Evolutionary conservation across 1,284 basidiomycete species (phyloP), one percentile per base, ranked within the genome.

Genomic region (Lentinus polychrous): DNA sequence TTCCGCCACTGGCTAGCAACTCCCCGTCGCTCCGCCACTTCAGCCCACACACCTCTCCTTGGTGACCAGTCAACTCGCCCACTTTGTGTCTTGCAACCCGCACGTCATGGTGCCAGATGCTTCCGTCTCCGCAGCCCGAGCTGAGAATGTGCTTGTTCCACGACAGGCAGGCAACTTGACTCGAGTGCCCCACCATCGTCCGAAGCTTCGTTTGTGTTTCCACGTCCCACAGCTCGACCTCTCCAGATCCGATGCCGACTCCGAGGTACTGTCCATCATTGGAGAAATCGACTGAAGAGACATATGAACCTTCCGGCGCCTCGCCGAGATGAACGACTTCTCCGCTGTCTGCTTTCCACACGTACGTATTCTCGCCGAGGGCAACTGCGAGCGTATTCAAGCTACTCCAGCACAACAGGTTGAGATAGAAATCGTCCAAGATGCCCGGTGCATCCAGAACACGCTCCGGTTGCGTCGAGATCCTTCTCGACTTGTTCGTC

Each of bases 401-500:
- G 27, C 76, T 76, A 33, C 87, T 89, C 95, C 95, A 99, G 38
- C 86, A 80, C 49, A 98, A 69, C 32, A 99, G 74, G 65, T 99
- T 99, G 59, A 97, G 82, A 65, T 99, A 99, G 66, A 96, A 99
- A 67, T 99, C 96, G 57, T 98, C 93, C 4, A 89, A 79, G 73
- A 97, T 88, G 1, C 91, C 92, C 0, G 94, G 94, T 0, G 96
- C 96, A 60, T 99, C 96, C 10, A 99, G 76, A 2, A 97, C 92
- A 20, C 92, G 79, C 59, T 96, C 91, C 0, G 87, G 93, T 52
- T 81, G 84, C 0, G 83, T 92, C 0, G 90, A 76, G 50, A 96
- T 88, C 56, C 86, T 85, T 8, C 93, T 77, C 1, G 78, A 67
- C 58, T 91, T 90, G 55, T 76, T 77, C 0, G 83, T 80, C 0